phyloP scores from a whole-genome alignment of 208 protist species.

The Leishmania mexicana region DNA sequence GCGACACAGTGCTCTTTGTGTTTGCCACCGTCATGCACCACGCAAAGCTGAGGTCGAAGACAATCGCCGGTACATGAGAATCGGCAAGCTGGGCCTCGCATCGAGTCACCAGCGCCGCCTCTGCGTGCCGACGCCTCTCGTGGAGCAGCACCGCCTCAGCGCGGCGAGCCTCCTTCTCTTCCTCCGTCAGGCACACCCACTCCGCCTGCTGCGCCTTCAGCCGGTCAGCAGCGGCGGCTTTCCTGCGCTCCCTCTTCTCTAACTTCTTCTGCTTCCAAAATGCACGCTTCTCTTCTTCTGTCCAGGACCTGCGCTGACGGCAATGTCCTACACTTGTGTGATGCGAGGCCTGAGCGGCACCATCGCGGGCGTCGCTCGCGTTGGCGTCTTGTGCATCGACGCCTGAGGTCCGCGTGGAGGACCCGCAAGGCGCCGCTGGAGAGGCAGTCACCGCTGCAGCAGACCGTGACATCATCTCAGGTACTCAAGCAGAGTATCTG shows the following conservation, averaged over 20 bases:
- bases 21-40: slow-evolving; percentile 85
- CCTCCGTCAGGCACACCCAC: slow-evolving; percentile 63
- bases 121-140: slow-evolving; percentile 50
- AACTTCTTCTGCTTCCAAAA: slow-evolving; percentile 71
- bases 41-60: slow-evolving; percentile 89
- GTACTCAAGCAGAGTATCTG: neutral
- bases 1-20: slow-evolving; percentile 80
- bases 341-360: neutral
- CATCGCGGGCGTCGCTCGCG: neutral
- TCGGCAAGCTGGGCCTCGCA: slow-evolving; percentile 45
- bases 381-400: neutral
- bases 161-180: slow-evolving; percentile 45
- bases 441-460: neutral
- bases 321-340: slow-evolving; percentile 3
- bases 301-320: slow-evolving; percentile 58
- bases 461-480: neutral
- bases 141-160: slow-evolving; percentile 45
- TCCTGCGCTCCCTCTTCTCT: slow-evolving; percentile 46
- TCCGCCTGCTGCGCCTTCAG: slow-evolving; percentile 37
- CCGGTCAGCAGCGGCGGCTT: slow-evolving; percentile 32
- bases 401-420: neutral
- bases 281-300: slow-evolving; percentile 48
- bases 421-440: neutral
- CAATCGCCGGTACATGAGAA: slow-evolving; percentile 49
- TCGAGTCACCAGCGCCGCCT: slow-evolving; percentile 22